Evolutionary conservation across 1,284 basidiomycete species (phyloP), one percentile per base, ranked within the genome.

Genomic region (Cryptococcus deneoformans): DNA sequence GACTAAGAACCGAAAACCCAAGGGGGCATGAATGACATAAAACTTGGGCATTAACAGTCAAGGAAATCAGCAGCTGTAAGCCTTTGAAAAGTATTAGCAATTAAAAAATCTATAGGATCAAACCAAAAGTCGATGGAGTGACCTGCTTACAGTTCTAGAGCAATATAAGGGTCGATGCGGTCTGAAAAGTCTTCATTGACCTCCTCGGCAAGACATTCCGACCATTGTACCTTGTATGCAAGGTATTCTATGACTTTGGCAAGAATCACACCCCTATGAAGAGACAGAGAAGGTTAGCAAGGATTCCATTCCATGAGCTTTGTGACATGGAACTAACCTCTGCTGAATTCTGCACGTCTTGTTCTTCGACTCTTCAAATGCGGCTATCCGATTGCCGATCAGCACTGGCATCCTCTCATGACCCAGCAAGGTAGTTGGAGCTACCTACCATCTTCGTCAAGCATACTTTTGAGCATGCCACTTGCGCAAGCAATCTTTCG

Each of bases 191-290:
- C 82, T 47, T 83, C 82, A 34, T 79, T 73, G 52, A 80, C 79
- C 42, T 80, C 77, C 36, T 76, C 75, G 9, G 71, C 62, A 42
- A 71, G 72, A 24, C 77, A 72, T 36, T 79, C 72, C 24, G 67
- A 64, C 61, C 81, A 83, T 59, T 79, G 76, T 5, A 79, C 73
- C 64, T 82, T 82, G 75, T 80, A 83, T 38, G 80, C 72, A 3
- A 84, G 77, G 63, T 83, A 84, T 63, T 84, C 83, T 59, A 82
- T 77, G 6, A 84, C 81, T 65, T 83, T 84, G 61, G 81, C 79
- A 16, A 83, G 72, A 35, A 84, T 79, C 50, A 82, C 79, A 8
- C 80, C 46, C 16, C 80, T 44, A 69, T 72, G 62, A 40, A 9
- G 34, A 50, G 42, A 9, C 47, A 3, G 11, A 37, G 10, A n/a